Percentiles rank a stretch among this genome's conserved stretches.
These are phyloP conservation scores for Niebla homalea DNA, from an alignment of 495 filamentous ascomycete species.

Conservation along the genomic window DNA sequence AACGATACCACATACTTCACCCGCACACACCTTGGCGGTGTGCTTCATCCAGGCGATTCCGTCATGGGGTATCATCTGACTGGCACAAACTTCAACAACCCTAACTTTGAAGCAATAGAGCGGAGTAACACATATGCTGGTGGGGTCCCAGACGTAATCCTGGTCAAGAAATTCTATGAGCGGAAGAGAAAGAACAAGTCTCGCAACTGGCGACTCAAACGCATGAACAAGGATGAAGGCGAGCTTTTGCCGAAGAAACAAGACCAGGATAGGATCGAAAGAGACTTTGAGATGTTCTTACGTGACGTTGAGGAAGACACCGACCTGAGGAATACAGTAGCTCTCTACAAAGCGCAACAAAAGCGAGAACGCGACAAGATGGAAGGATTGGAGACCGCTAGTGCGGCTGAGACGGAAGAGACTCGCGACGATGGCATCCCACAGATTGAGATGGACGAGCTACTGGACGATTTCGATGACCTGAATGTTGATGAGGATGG, in stretches of 20 bases:
- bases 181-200: slow-evolving; percentile 72
- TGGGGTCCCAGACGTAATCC: slow-evolving; percentile 76
- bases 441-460: slow-evolving; percentile 66
- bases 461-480: slow-evolving; percentile 84
- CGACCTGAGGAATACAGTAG: slow-evolving; percentile 69
- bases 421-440: slow-evolving; percentile 60
- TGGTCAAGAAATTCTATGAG: slow-evolving; percentile 93
- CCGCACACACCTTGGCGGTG: slow-evolving; percentile 75
- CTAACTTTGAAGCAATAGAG: slow-evolving; percentile 67
- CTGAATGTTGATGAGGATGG: slow-evolving; percentile 47
- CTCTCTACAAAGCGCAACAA: slow-evolving; percentile 64
- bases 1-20: slow-evolving; percentile 79
- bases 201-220: slow-evolving; percentile 84
- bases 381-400: slow-evolving; percentile 41
- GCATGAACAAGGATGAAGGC: slow-evolving; percentile 79
- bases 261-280: slow-evolving; percentile 71
- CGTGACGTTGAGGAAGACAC: slow-evolving; percentile 91
- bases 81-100: slow-evolving; percentile 84
- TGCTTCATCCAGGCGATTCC: slow-evolving; percentile 81
- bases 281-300: slow-evolving; percentile 94
- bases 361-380: slow-evolving; percentile 25
- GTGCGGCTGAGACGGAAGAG: slow-evolving; percentile 47
- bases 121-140: slow-evolving; percentile 51
- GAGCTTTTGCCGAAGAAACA: slow-evolving; percentile 65
- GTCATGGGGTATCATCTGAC: slow-evolving; percentile 83